phyloP scores from a whole-genome alignment of 352 stramenopile genomes.

The Phytophthora melonis region DNA sequence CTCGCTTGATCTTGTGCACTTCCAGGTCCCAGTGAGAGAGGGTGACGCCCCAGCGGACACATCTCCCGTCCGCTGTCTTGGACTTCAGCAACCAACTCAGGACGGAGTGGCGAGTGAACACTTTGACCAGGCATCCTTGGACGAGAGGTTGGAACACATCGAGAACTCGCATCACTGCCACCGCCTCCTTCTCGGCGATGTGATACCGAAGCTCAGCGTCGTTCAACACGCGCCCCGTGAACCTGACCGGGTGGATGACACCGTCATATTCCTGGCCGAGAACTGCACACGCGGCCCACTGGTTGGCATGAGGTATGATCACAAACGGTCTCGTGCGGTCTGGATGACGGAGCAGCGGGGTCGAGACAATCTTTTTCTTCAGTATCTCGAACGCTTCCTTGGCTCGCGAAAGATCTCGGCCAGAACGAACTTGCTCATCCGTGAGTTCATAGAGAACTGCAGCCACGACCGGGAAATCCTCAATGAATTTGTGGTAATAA shows the following conservation, averaged over 20 bases:
- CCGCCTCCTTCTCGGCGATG: constrained; percentile 1
- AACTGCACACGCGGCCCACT: background rate
- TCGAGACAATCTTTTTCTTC: constrained; percentile 1
- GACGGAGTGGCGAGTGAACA: constrained; percentile 8
- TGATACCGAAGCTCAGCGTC: background rate
- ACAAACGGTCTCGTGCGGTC: background rate
- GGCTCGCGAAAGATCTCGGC: background rate
- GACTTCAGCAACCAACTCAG: constrained; percentile 8
- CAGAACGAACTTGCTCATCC: background rate
- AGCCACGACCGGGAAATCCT: background rate
- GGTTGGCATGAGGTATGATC: background rate
- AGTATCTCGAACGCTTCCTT: constrained; percentile 5
- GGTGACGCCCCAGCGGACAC: background rate
- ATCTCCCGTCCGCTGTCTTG: background rate
- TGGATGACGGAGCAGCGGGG: background rate
- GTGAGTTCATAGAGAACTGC: background rate
- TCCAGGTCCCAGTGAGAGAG: constrained; percentile 2
- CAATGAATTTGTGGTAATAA: constrained; percentile 9
- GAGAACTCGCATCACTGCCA: background rate
- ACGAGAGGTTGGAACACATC: background rate
- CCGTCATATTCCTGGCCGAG: background rate
- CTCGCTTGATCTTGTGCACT: constrained; percentile 1
- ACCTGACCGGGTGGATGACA: background rate
- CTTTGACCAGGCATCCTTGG: background rate
- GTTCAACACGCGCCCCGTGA: background rate